phyloP scores from a whole-genome alignment of 2,329 filamentous ascomycete species.

The Cryphonectria nitschkei region DNA sequence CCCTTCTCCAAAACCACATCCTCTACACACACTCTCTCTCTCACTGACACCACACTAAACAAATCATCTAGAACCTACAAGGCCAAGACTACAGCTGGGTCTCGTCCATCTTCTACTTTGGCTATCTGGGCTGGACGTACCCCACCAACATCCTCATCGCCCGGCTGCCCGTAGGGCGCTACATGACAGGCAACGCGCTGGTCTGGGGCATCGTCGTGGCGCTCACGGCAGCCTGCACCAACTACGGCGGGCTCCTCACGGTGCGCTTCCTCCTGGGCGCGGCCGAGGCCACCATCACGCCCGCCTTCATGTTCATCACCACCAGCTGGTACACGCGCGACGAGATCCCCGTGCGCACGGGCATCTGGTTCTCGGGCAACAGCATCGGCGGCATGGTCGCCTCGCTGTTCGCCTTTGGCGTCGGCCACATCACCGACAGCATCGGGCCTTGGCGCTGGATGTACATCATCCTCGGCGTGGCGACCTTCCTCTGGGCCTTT shows the following conservation, averaged over 20 bases:
- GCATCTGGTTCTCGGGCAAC: slow-evolving; percentile 60
- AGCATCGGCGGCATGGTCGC: slow-evolving; percentile 52
- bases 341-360: slow-evolving; percentile 57
- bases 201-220: slow-evolving; percentile 55
- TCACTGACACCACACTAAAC: not conserved
- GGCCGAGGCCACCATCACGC: slow-evolving; percentile 58
- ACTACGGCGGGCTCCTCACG: slow-evolving; percentile 53
- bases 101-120: slow-evolving; percentile 51
- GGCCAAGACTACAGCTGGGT: slow-evolving; percentile 52
- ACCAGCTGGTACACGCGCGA: slow-evolving; percentile 61
- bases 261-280: slow-evolving; percentile 58
- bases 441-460: slow-evolving; percentile 60
- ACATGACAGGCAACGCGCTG: slow-evolving; percentile 50
- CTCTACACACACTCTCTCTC: not conserved
- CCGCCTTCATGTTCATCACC: slow-evolving; percentile 59
- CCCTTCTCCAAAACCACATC: not conserved
- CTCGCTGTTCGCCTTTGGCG: slow-evolving; percentile 56
- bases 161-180: slow-evolving; percentile 51
- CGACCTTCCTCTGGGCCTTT: slow-evolving; percentile 56
- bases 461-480: slow-evolving; percentile 57
- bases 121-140: slow-evolving; percentile 44
- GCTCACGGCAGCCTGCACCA: slow-evolving; percentile 49
- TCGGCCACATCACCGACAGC: slow-evolving; percentile 54
- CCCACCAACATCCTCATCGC: slow-evolving; percentile 50
- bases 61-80: slow-evolving; percentile 36